Conservation (phyloP, 495 filamentous ascomycete genomes). For the Podospora sp. region DNA sequence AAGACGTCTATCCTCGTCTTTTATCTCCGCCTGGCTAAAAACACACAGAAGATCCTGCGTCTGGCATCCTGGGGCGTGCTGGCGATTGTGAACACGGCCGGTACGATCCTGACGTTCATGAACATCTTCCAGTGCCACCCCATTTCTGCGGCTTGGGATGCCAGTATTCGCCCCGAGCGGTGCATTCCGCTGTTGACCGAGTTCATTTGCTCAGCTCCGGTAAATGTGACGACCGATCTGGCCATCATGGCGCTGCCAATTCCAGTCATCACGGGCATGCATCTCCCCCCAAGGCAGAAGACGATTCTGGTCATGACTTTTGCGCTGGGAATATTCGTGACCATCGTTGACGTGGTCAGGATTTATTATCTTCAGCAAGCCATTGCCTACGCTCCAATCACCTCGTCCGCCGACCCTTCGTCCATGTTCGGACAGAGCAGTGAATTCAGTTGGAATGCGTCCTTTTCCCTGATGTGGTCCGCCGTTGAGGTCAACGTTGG, state of each 20-base stretch:
- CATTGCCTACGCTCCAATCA: slow-evolving; percentile 36
- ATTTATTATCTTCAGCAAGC: slow-evolving; percentile 89
- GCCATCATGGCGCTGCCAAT: slow-evolving; percentile 83
- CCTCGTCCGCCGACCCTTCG: slow-evolving; percentile 29
- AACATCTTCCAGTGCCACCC: slow-evolving; percentile 91
- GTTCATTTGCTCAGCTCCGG: slow-evolving; percentile 79
- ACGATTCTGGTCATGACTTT: slow-evolving; percentile 82
- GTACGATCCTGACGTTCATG: slow-evolving; percentile 76
- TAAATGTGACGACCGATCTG: slow-evolving; percentile 85
- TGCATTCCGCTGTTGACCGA: slow-evolving; percentile 79
- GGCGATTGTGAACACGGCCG: slow-evolving; percentile 73
- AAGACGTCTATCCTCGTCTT: slow-evolving; percentile 93
- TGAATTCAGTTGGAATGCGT: slow-evolving; percentile 69
- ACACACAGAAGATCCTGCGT: slow-evolving; percentile 67
- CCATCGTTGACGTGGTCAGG: slow-evolving; percentile 83
- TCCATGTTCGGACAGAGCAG: slow-evolving; percentile 40
- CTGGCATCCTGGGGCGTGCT: slow-evolving; percentile 71
- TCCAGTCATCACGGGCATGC: slow-evolving; percentile 83
- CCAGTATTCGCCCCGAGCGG: slow-evolving; percentile 41
- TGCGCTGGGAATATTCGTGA: slow-evolving; percentile 79
- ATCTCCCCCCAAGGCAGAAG: slow-evolving; percentile 80
- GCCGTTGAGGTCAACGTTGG: slow-evolving; percentile 88
- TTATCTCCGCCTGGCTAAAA: slow-evolving; percentile 76
- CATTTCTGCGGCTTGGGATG: slow-evolving; percentile 61
- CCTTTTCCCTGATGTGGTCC: slow-evolving; percentile 89